Conservation (phyloP, 768 basidiomycete species). For the Suillus luteus region DNA sequence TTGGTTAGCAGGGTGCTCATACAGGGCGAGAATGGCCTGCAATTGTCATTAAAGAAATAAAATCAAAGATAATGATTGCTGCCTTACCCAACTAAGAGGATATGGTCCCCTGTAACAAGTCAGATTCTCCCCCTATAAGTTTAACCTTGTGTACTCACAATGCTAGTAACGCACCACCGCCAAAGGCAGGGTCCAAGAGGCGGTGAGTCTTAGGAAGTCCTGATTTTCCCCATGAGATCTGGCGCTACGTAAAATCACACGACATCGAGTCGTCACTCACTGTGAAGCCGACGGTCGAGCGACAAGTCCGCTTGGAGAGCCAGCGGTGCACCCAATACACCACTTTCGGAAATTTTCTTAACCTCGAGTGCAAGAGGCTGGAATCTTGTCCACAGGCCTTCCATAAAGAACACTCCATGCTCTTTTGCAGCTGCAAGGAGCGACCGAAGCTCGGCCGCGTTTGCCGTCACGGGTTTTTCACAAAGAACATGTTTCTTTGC, state of each 20-base stretch:
- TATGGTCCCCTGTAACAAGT: slow-evolving; percentile 67
- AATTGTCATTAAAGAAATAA: slow-evolving; percentile 2
- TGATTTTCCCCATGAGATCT: slow-evolving; percentile 26
- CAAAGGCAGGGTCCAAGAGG: slow-evolving; percentile 76
- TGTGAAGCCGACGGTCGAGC: slow-evolving; percentile 62
- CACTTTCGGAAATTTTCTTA: slow-evolving; percentile 62
- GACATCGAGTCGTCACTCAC: slow-evolving; percentile 37
- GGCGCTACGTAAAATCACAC: not conserved
- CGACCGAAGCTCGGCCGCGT: slow-evolving; percentile 72
- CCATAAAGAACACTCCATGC: slow-evolving; percentile 86
- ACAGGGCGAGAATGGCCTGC: slow-evolving; percentile 76
- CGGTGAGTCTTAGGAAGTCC: slow-evolving; percentile 71
- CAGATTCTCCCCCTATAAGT: slow-evolving; percentile 10
- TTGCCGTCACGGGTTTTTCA: slow-evolving; percentile 87
- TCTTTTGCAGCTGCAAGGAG: slow-evolving; percentile 76
- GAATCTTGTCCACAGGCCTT: slow-evolving; percentile 88
- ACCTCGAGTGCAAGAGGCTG: slow-evolving; percentile 68
- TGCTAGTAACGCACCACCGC: slow-evolving; percentile 83
- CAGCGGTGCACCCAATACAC: slow-evolving; percentile 65
- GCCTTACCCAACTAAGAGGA: slow-evolving; percentile 70
- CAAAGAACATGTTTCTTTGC: slow-evolving; percentile 86
- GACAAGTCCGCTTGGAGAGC: slow-evolving; percentile 78
- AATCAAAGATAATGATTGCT: slow-evolving; percentile 18
- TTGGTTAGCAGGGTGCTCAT: slow-evolving; percentile 79
- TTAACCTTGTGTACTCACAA: slow-evolving; percentile 50